Base-by-base conservation (phyloP, 2,329 filamentous ascomycete genomes). In the Graphiopsis chlorocephala region DNA sequence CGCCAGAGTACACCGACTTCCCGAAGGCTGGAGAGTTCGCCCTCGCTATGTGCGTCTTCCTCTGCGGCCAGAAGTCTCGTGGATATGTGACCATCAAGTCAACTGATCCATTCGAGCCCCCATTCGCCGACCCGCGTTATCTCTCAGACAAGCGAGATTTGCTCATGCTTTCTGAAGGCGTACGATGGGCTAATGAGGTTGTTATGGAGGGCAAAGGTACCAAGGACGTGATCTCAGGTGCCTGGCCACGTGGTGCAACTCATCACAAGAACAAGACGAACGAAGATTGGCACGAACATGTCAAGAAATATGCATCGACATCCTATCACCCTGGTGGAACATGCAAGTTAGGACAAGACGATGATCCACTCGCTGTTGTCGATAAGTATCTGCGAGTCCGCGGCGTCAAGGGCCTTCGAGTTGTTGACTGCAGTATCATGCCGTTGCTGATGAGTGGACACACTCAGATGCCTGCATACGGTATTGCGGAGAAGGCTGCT, bases 171-270 rank as follows among this genome's bases (percentile, higher is more conserved):
- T 83, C 79, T 2, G 86, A 88, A 71, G 86, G 82, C 0, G 87
- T 85, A 53, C 79, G 79, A 1, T 84, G 83, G 55, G 85, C 80
- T 0, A 88, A 88, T 67, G 86, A 89, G 73, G 84, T 88, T 66
- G 80, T 87, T 28, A 84, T 82, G 72, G 76, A 84, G 17, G 86
- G 86, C 0, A 77, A 78, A 1, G 86, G 84, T 0, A 89, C 86
- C 0, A 86, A 81, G 72, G 81, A 83, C 62, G 77, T 88, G 6
- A 80, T 88, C 14, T 86, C 86, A 69, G 86, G 86, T 0, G 82
- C 83, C 12, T 89, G 86, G 86, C 86, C 86, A 15, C 58, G 67
- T 2, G 77, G 81, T 31, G 70, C 81, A 50, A 79, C 71, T 1
- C 86, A 88, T 67, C 84, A 88, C 72, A 74, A 72, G 57, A 80